A percentile compares a stretch with the other conserved stretches of the same genome.
Conservation (phyloP, 2,329 filamentous ascomycete genomes). For the Pestalotiopsis sp. region DNA sequence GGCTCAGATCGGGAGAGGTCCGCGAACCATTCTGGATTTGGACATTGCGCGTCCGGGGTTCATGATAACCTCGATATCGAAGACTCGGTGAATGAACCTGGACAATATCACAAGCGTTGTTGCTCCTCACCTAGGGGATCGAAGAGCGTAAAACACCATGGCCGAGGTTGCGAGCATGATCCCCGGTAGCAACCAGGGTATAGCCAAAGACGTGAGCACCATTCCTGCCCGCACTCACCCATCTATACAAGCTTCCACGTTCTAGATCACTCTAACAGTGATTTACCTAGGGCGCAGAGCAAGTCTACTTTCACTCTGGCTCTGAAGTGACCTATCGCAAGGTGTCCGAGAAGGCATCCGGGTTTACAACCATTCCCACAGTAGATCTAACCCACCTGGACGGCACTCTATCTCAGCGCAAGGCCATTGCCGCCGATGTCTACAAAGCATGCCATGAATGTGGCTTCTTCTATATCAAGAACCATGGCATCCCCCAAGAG, state of each 20-base stretch:
- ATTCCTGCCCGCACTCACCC: background rate
- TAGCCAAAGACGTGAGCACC: background rate
- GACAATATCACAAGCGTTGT: background rate
- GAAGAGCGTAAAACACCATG: background rate
- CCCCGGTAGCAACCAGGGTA: background rate
- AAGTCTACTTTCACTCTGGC: conserved; percentile 33
- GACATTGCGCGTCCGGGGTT: background rate
- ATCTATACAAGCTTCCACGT: background rate
- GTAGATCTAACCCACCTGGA: conserved; percentile 29
- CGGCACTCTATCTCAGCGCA: conserved; percentile 20
- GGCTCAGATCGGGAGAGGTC: background rate
- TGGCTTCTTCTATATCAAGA: conserved; percentile 33
- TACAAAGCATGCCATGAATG: conserved; percentile 25
- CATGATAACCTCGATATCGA: background rate
- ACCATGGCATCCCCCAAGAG: conserved; percentile 28
- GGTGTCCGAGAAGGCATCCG: conserved; percentile 24
- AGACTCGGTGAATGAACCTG: background rate
- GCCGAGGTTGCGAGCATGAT: background rate
- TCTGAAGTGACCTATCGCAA: conserved; percentile 30
- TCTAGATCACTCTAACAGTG: background rate
- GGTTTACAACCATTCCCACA: conserved; percentile 32
- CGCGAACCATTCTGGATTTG: background rate
- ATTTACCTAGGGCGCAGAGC: conserved; percentile 19
- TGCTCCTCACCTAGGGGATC: background rate
- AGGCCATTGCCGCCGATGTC: conserved; percentile 24